A percentile compares a stretch with the other conserved stretches of the same genome.
These are phyloP conservation scores for Teunomyces panamensis DNA, from an alignment of 805 yeast genomes.

Conservation along the genomic window DNA sequence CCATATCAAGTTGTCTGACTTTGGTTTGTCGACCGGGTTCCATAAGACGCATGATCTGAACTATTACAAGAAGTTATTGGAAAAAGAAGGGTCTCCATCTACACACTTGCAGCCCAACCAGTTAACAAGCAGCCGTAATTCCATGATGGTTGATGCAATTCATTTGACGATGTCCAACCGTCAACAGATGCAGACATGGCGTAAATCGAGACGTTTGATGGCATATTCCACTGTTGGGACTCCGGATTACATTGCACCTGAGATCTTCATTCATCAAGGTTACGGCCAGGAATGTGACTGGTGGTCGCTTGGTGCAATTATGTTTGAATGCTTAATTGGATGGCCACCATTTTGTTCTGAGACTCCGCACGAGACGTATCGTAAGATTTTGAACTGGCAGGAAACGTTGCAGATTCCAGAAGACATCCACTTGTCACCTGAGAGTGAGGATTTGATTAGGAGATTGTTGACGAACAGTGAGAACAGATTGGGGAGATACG, in stretches of 20 bases:
- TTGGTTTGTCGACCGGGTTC: conserved; percentile 86
- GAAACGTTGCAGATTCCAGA: conserved; percentile 87
- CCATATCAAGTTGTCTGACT: conserved; percentile 67
- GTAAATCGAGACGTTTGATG: conserved; percentile 87
- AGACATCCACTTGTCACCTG: conserved; percentile 84
- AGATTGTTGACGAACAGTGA: conserved; percentile 76
- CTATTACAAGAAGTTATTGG: conserved; percentile 79
- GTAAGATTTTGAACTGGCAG: conserved; percentile 88
- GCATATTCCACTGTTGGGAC: conserved; percentile 97
- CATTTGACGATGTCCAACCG: conserved; percentile 92
- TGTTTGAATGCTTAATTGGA: conserved; percentile 94
- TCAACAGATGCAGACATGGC: conserved; percentile 95
- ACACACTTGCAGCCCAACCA: conserved; percentile 16
- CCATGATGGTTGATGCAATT: conserved; percentile 90
- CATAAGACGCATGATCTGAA: conserved; percentile 89
- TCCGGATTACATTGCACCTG: conserved; percentile 95
- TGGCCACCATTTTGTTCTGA: conserved; percentile 98
- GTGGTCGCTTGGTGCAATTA: conserved; percentile 97
- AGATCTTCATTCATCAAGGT: conserved; percentile 87
- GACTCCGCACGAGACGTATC: conserved; percentile 89
- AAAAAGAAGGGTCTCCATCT: conserved; percentile 48
- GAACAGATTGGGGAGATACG: conserved; percentile 76
- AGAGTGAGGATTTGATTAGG: conserved; percentile 82
- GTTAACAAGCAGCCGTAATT: conserved; percentile 53
- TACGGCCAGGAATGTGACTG: conserved; percentile 97